Evolutionary conservation across 192 early-diverging fungal genomes (phyloP).

Genomic region (Chytriomyces hyalinus): DNA sequence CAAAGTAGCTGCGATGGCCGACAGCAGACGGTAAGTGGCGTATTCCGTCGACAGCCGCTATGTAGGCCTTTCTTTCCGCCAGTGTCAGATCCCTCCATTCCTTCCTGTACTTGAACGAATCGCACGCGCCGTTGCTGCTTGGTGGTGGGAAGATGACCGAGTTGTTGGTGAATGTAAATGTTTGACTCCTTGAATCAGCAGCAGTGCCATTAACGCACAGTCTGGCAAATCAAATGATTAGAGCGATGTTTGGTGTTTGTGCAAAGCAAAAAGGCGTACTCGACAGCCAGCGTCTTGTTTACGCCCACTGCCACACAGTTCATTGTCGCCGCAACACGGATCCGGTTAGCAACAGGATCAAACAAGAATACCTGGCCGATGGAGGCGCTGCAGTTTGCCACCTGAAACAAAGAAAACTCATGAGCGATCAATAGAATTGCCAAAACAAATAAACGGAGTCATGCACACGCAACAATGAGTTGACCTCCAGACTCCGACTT

Average conservation of each 20-base stretch:
- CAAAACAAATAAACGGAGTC: background rate
- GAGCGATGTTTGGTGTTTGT: background rate
- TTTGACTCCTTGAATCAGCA: background rate
- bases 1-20: background rate
- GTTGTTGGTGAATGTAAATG: background rate
- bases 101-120: background rate
- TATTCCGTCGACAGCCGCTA: background rate
- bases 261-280: background rate
- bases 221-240: slow-evolving; percentile 13
- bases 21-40: background rate
- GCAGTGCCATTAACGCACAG: background rate
- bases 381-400: background rate
- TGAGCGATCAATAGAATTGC: background rate
- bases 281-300: background rate
- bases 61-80: background rate
- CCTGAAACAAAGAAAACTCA: slow-evolving; percentile 4
- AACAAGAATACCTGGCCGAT: slow-evolving; percentile 18
- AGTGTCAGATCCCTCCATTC: slow-evolving; percentile 1
- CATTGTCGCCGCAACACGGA: slow-evolving; percentile 14
- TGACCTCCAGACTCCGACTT: slow-evolving; percentile 17
- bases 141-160: background rate
- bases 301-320: background rate
- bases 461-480: slow-evolving; percentile 14
- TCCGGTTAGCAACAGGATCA: background rate
- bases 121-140: background rate